phyloP scores from a whole-genome alignment of 768 basidiomycete genomes.

The Mycena alexandri region DNA sequence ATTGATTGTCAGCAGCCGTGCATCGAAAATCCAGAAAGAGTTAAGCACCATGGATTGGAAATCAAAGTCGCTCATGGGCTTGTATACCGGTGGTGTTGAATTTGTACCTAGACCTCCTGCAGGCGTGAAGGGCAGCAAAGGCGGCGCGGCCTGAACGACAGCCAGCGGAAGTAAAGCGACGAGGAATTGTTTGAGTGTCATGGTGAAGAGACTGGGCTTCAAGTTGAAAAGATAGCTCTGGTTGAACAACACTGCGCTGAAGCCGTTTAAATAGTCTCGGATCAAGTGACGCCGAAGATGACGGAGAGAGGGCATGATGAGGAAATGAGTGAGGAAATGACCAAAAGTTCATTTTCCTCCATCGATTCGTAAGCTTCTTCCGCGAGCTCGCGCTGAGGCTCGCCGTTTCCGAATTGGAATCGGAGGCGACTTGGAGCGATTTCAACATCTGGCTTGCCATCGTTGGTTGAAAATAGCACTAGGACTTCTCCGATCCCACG shows the following conservation, averaged over 20 bases:
- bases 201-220: not conserved
- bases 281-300: not conserved
- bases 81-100: conserved; percentile 48
- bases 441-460: too few species aligned
- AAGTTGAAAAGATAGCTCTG: too few species aligned
- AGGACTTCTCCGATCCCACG: too few species aligned
- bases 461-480: too few species aligned
- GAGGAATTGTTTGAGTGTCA: not conserved
- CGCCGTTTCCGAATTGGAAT: not conserved
- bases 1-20: not conserved
- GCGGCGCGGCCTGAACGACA: conserved; percentile 1
- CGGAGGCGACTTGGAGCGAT: too few species aligned
- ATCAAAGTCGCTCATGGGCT: conserved; percentile 58
- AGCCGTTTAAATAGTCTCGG: not conserved
- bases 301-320: not conserved
- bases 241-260: not conserved
- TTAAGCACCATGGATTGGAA: conserved; percentile 59
- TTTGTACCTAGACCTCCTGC: conserved; percentile 36
- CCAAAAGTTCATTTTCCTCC: not conserved
- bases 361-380: not conserved
- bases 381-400: not conserved
- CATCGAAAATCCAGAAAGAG: too few species aligned
- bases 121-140: conserved; percentile 32
- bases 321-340: not conserved
- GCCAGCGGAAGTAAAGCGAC: not conserved